A percentile compares a stretch with the other conserved stretches of the same genome.
Evolutionary conservation across 1,284 basidiomycete genomes (phyloP).

Genomic region (Ceratobasidium papillatum): DNA sequence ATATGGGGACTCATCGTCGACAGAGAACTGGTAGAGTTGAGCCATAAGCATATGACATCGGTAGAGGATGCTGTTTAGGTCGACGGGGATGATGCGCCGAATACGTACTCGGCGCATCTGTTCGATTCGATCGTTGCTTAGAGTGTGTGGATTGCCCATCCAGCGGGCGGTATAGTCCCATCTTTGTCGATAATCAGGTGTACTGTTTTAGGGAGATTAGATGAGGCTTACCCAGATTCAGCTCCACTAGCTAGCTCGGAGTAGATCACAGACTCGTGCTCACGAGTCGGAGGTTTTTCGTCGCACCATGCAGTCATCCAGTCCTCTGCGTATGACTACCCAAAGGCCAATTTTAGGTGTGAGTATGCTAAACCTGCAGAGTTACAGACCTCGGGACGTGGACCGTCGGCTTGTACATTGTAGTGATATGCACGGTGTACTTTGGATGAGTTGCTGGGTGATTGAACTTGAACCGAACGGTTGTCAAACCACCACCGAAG

Average conservation of each 20-base stretch:
- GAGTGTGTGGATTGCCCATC: slow-evolving; percentile 16
- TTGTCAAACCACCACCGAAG: slow-evolving; percentile 85
- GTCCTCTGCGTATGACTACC: slow-evolving; percentile 62
- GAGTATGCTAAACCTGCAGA: not conserved
- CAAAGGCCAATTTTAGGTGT: not conserved
- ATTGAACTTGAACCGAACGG: slow-evolving; percentile 75
- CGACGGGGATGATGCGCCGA: slow-evolving; percentile 73
- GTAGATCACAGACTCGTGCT: slow-evolving; percentile 66
- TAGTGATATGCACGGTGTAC: slow-evolving; percentile 77
- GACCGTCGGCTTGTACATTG: slow-evolving; percentile 79
- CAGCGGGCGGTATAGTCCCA: slow-evolving; percentile 35
- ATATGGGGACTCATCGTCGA: slow-evolving; percentile 53
- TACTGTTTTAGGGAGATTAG: not conserved
- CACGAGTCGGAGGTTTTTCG: slow-evolving; percentile 51
- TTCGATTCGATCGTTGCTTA: slow-evolving; percentile 1
- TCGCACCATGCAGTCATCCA: slow-evolving; percentile 74
- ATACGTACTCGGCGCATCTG: slow-evolving; percentile 50
- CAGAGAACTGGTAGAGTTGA: slow-evolving; percentile 63
- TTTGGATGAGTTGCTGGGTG: slow-evolving; percentile 70
- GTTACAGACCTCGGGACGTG: slow-evolving; percentile 77
- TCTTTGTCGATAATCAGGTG: not conserved
- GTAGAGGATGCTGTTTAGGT: slow-evolving; percentile 86
- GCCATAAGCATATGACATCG: slow-evolving; percentile 70
- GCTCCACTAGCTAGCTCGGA: slow-evolving; percentile 88
- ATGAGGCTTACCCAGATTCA: slow-evolving; percentile 66